Conservation (phyloP, 1,139 yeast species). For the Candida sp. region DNA sequence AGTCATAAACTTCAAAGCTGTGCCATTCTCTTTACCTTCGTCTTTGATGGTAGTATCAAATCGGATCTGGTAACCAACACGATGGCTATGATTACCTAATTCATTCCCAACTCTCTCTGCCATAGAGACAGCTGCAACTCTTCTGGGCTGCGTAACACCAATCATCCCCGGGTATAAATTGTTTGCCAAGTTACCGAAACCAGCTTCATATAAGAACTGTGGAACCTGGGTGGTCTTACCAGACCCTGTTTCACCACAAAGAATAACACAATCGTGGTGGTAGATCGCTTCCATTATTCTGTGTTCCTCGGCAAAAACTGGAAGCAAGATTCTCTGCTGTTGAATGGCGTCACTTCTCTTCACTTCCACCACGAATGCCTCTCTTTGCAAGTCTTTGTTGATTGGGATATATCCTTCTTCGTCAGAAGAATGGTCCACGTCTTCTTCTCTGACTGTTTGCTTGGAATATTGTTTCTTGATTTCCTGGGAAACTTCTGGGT, state of each 20-base stretch:
- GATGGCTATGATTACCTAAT: slow-evolving; percentile 75
- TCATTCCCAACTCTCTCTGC: slow-evolving; percentile 87
- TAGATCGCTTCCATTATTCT: slow-evolving; percentile 95
- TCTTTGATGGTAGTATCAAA: slow-evolving; percentile 78
- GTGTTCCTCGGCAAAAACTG: slow-evolving; percentile 93
- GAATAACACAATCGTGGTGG: slow-evolving; percentile 87
- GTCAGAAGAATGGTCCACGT: slow-evolving; percentile 62
- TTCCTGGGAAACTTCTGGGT: slow-evolving; percentile 56
- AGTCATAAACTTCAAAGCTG: slow-evolving; percentile 95
- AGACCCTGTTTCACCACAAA: slow-evolving; percentile 94
- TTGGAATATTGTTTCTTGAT: slow-evolving; percentile 46
- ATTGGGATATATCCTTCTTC: slow-evolving; percentile 61
- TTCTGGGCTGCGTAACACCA: slow-evolving; percentile 96
- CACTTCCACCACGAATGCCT: slow-evolving; percentile 72
- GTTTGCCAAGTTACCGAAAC: slow-evolving; percentile 71
- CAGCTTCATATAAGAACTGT: slow-evolving; percentile 83
- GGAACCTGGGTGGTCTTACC: slow-evolving; percentile 86
- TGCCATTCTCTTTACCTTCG: slow-evolving; percentile 52
- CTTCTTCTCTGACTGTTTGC: slow-evolving; percentile 60
- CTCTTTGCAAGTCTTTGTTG: slow-evolving; percentile 56
- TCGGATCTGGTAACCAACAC: slow-evolving; percentile 91
- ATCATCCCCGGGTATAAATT: slow-evolving; percentile 84
- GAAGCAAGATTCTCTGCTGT: slow-evolving; percentile 68
- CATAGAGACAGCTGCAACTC: slow-evolving; percentile 99
- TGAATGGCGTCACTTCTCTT: slow-evolving; percentile 70